Conservation (phyloP, 1,284 basidiomycete species). For the Coniferiporia weirii region DNA sequence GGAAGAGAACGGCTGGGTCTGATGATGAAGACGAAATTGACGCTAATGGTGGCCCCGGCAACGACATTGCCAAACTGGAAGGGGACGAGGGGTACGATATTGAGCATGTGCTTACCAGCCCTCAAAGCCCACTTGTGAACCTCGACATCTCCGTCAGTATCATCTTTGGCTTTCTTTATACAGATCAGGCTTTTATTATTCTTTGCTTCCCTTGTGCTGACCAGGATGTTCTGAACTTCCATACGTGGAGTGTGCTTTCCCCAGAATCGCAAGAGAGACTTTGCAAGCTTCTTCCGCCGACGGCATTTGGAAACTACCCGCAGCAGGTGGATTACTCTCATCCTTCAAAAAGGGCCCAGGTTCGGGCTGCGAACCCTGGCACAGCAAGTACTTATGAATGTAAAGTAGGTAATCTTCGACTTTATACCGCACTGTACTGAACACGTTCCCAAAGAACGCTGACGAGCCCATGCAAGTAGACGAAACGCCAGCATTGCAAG, state of each 20-base stretch:
- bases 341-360: slow-evolving; percentile 27
- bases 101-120: slow-evolving; percentile 36
- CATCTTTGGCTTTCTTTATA: not conserved
- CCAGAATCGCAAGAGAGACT: slow-evolving; percentile 37
- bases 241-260: slow-evolving; percentile 46
- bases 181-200: no score
- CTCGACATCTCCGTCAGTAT: slow-evolving; percentile 51
- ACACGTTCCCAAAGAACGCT: slow-evolving; percentile 13
- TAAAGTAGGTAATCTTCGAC: no score
- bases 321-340: slow-evolving; percentile 36
- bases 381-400: no score
- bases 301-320: slow-evolving; percentile 39
- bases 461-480: not conserved
- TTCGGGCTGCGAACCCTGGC: not conserved
- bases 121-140: slow-evolving; percentile 46
- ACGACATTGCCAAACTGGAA: not conserved
- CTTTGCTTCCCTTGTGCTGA: not conserved
- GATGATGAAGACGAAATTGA: slow-evolving; percentile 3
- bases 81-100: slow-evolving; percentile 7
- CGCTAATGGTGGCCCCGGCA: no score
- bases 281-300: slow-evolving; percentile 42
- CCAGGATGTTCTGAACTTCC: slow-evolving; percentile 49
- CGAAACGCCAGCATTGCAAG: not conserved
- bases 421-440: not conserved
- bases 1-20: not conserved